phyloP scores from a whole-genome alignment of 148 eudicot genomes.

The Diospyros kaki region DNA sequence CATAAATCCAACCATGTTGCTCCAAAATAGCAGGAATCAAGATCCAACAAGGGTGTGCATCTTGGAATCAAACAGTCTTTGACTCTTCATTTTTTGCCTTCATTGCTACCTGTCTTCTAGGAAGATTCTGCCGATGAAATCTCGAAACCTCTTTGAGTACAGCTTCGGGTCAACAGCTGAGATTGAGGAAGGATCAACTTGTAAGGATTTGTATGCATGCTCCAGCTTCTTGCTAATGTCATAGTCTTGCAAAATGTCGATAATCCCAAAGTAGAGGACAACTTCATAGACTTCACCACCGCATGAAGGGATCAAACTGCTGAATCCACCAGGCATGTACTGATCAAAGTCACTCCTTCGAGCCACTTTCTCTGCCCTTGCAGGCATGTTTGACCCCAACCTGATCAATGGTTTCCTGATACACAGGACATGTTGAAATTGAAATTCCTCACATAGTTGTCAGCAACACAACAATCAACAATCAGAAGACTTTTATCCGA shows the following conservation, averaged over 20 bases:
- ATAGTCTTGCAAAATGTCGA: conserved; percentile 89
- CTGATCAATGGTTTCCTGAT: conserved; percentile 79
- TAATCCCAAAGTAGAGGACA: conserved; percentile 81
- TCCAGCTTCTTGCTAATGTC: conserved; percentile 89
- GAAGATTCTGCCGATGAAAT: conserved; percentile 76
- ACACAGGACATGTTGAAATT: neutral
- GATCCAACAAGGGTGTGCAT: conserved; percentile 10
- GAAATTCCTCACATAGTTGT: neutral
- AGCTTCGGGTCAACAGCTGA: conserved; percentile 95
- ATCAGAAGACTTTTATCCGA: too few relatives aligned
- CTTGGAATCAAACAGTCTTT: neutral
- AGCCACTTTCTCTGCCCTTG: conserved; percentile 69
- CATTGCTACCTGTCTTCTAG: conserved; percentile 58
- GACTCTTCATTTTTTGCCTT: neutral
- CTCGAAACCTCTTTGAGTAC: conserved; percentile 81
- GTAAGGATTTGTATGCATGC: conserved; percentile 90
- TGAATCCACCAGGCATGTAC: conserved; percentile 49
- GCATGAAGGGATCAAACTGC: conserved; percentile 42
- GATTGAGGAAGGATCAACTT: conserved; percentile 83
- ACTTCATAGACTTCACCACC: conserved; percentile 65
- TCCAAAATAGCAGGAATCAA: neutral
- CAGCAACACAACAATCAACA: too few relatives aligned
- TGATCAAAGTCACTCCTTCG: conserved; percentile 78
- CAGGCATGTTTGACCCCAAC: conserved; percentile 93
- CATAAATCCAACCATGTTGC: neutral